A percentile compares a stretch with the other conserved stretches of the same genome.
These are phyloP conservation scores for Angomonas desouzai DNA, from an alignment of 208 protist species.

Conservation along the genomic window DNA sequence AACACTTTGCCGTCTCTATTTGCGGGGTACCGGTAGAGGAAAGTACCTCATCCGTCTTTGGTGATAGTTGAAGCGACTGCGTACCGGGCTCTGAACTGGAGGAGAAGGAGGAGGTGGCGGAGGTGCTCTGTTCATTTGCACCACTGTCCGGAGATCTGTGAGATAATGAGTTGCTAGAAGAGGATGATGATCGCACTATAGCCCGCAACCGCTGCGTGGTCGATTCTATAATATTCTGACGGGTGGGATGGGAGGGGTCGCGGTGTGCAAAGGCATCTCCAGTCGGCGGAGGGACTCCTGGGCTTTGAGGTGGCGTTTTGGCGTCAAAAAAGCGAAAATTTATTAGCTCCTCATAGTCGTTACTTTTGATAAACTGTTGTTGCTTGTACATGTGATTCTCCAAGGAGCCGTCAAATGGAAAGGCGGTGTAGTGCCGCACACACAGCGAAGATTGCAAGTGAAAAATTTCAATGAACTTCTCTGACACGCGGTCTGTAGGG, in stretches of 20 bases:
- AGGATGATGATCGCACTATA: not conserved
- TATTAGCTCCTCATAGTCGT: conserved; percentile 69
- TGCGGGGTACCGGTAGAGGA: conserved; percentile 13
- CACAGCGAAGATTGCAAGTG: conserved; percentile 62
- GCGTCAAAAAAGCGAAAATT: conserved; percentile 27
- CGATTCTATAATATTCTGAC: conserved; percentile 12
- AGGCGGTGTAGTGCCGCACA: conserved; percentile 65
- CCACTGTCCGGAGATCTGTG: not conserved
- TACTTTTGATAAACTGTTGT: conserved; percentile 56
- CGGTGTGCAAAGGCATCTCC: too few species aligned
- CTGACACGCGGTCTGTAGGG: not conserved
- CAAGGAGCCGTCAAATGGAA: conserved; percentile 76
- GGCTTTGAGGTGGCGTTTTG: not conserved
- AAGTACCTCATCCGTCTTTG: not conserved
- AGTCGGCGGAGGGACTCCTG: not conserved
- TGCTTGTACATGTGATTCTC: conserved; percentile 60
- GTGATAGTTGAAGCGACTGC: not conserved
- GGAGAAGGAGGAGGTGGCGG: not conserved
- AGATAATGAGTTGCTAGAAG: not conserved
- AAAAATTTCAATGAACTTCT: conserved; percentile 61
- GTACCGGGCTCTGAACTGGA: not conserved
- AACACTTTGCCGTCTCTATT: conserved; percentile 6
- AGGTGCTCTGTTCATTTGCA: not conserved
- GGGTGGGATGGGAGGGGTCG: too few species aligned
- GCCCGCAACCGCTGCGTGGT: conserved; percentile 9